Evolutionary conservation across 257 asterid species (phyloP).

Genomic region (Lithospermum erythrorhizon): DNA sequence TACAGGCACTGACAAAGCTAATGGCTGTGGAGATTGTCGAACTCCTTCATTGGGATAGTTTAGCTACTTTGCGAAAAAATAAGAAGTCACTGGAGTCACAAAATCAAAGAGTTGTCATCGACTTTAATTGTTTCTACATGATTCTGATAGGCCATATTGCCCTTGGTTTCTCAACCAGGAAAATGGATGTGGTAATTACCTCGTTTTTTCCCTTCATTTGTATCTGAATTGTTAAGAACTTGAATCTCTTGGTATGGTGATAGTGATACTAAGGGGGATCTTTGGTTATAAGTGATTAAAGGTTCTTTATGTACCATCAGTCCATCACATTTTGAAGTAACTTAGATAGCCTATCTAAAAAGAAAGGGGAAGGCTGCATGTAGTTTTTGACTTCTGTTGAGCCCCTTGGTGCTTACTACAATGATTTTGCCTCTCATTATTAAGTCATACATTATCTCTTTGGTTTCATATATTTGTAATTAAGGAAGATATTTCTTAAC

Average conservation of each 20-base stretch:
- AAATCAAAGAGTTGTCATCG: conserved; percentile 81
- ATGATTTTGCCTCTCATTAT: too few species aligned
- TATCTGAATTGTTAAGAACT: neutral
- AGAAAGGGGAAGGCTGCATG: too few species aligned
- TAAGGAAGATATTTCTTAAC: neutral
- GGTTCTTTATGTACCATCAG: neutral
- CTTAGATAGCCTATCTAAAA: too few species aligned
- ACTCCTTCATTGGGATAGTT: conserved; percentile 76
- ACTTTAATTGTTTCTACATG: conserved; percentile 68
- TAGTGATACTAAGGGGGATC: neutral
- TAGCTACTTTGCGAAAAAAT: conserved; percentile 79
- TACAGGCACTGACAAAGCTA: conserved; percentile 78
- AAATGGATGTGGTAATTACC: conserved; percentile 58
- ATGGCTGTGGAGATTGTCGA: conserved; percentile 89
- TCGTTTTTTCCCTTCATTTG: neutral
- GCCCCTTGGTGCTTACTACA: too few species aligned
- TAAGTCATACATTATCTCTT: neutral
- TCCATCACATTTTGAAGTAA: too few species aligned
- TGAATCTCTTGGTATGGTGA: neutral
- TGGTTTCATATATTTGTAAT: neutral
- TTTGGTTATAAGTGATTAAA: neutral
- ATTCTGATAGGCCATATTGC: conserved; percentile 84
- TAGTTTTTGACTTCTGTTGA: too few species aligned
- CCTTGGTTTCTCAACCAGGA: conserved; percentile 88
- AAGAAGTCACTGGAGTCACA: conserved; percentile 81